phyloP scores from a whole-genome alignment of 208 protist species.

The Leptomonas pyrrhocoris region DNA sequence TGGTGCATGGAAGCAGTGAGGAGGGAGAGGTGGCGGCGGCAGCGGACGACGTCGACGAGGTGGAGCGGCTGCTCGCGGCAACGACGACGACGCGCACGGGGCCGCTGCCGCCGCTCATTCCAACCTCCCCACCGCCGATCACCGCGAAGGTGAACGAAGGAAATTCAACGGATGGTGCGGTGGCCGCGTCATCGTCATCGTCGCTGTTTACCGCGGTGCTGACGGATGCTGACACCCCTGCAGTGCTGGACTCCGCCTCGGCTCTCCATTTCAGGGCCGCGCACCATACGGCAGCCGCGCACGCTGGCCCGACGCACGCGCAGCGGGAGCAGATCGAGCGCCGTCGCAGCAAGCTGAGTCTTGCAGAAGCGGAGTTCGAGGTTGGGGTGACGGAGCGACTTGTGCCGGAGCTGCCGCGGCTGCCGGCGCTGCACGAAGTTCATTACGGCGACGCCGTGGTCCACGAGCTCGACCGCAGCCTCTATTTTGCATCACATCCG shows the following conservation, averaged over 20 bases:
- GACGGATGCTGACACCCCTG: neutral
- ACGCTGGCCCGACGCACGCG: conserved; percentile 19
- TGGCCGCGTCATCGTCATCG: too few species aligned
- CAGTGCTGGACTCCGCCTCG: conserved; percentile 11
- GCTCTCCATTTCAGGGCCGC: conserved; percentile 25
- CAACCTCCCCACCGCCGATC: neutral
- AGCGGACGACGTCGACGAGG: conserved; percentile 34
- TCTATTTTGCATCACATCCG: conserved; percentile 44
- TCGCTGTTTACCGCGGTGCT: neutral
- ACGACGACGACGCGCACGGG: neutral
- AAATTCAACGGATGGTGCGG: neutral
- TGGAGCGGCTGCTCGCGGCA: conserved; percentile 23
- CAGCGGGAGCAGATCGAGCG: conserved; percentile 63
- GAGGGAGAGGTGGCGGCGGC: neutral
- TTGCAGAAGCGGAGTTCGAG: conserved; percentile 73
- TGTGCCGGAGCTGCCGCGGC: conserved; percentile 69
- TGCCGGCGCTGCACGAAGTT: conserved; percentile 78
- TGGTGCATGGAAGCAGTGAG: neutral
- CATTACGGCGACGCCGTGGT: conserved; percentile 84
- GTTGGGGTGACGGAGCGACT: conserved; percentile 83
- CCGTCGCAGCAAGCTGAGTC: conserved; percentile 65
- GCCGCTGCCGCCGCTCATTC: neutral
- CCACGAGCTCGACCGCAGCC: conserved; percentile 65
- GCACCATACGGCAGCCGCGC: conserved; percentile 5
- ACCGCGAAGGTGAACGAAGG: neutral